These are phyloP conservation scores for Lyophyllum decastes DNA, from an alignment of 768 basidiomycete genomes.

Conservation along the genomic window DNA sequence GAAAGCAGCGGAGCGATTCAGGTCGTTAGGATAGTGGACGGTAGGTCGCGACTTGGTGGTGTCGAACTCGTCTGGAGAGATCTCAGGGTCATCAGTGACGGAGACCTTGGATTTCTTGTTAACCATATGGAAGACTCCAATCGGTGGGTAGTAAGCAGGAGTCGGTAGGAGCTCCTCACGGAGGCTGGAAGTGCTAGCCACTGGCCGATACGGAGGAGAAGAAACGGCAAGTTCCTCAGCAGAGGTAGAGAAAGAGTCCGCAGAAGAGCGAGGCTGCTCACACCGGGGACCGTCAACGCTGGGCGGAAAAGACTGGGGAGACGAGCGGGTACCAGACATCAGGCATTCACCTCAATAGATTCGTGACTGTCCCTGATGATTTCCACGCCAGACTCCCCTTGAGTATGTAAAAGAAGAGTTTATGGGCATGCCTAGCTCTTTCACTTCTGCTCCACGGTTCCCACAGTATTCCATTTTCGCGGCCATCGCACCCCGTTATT, in stretches of 20 bases:
- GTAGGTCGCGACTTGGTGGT: conserved; percentile 29
- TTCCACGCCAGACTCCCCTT: conserved; percentile 8
- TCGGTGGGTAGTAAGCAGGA: conserved; percentile 25
- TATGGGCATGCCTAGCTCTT: not conserved
- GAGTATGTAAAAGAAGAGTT: not conserved
- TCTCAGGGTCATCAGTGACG: conserved; percentile 21
- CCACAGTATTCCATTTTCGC: conserved; percentile 1
- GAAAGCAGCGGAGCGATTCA: conserved; percentile 24
- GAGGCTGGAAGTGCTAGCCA: conserved; percentile 35
- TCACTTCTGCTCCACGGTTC: not conserved
- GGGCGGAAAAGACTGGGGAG: not conserved
- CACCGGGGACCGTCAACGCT: not conserved
- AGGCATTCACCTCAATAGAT: not conserved
- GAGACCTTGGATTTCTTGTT: conserved; percentile 19
- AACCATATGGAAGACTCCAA: conserved; percentile 18
- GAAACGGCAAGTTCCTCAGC: conserved; percentile 17
- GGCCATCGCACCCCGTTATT: not conserved
- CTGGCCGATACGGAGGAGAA: conserved; percentile 39
- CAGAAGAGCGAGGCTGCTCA: not conserved
- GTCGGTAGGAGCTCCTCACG: conserved; percentile 24
- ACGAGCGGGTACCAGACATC: not conserved
- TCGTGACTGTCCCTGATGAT: conserved; percentile 4
- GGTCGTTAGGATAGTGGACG: conserved; percentile 57
- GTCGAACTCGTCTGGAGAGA: conserved; percentile 18
- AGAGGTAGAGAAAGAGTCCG: conserved; percentile 17